Evolutionary conservation across 2,329 filamentous ascomycete species (phyloP), one percentile per base, ranked within the genome.

Genomic region (Ophiostoma ulmi): DNA sequence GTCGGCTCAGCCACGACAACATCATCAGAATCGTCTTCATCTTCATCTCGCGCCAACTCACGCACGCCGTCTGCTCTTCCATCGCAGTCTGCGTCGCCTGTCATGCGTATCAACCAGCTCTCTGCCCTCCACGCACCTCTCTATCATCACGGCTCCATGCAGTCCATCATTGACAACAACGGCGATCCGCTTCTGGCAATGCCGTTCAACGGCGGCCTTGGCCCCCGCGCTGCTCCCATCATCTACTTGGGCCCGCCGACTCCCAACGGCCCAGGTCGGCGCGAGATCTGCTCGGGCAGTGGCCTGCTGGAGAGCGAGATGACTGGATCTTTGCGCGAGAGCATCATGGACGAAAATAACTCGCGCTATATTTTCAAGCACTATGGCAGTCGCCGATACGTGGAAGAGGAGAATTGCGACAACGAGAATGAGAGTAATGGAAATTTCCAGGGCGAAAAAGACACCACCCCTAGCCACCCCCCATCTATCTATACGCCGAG

Each of bases 131-230:
- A 63, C 55, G 48, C 36, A 14, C 44, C 67, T 1, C 58, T 72
- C 5, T 65, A 38, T 8, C 31, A 65, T 39, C 70, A 69, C 66
- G 61, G 61, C 26, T 67, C 70, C 11, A 58, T 70, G 20, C 70
- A 58, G 11, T 52, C 65, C 1, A 20, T 67, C 14, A 41, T 55
- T 17, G 64, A 69, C 65, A 38, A 52, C 64, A 65, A 65, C 36
- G 71, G 72, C 65, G 26, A 22, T 20, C 36, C 61, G 5, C 38
- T 70, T 17, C 55, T 68, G 22, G n/a, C 55, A 14, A 67, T 72
- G 44, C 72, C 70, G 1, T 73, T 73, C 55, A 73, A 73, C 55
- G 72, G 72, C 8, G 69, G 66, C 20, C 69, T 52, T 22, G 72
- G 72, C 1, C 70, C 70, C 36, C 72, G 72, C 4, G 66, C 70